These are phyloP conservation scores for Paecilomyces variotii DNA, from an alignment of 2,329 filamentous ascomycete species.

Conservation along the genomic window DNA sequence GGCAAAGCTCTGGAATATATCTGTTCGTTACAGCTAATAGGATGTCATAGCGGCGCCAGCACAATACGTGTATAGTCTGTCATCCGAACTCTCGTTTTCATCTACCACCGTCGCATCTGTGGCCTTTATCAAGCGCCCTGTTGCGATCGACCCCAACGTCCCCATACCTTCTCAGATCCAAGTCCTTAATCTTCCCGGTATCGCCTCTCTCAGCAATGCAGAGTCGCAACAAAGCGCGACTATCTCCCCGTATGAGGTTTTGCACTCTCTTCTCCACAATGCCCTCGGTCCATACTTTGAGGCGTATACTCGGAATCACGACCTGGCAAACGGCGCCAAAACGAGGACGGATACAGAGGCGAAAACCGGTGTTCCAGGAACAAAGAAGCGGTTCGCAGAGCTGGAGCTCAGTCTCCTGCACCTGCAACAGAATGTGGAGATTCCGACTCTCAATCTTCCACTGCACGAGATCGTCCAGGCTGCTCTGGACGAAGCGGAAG, in stretches of 20 bases:
- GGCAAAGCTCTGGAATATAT: neutral
- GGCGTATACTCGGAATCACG: conserved; percentile 80
- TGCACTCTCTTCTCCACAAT: conserved; percentile 86
- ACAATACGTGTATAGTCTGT: conserved; percentile 67
- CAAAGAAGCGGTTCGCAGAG: conserved; percentile 94
- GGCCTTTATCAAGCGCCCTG: conserved; percentile 80
- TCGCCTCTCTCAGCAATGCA: conserved; percentile 59
- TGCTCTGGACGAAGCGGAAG: conserved; percentile 69
- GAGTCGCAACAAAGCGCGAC: conserved; percentile 63
- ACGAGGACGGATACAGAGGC: conserved; percentile 77
- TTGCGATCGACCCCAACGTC: conserved; percentile 74
- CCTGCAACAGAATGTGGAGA: conserved; percentile 95
- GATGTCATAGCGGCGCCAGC: conserved; percentile 18
- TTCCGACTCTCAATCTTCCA: conserved; percentile 79
- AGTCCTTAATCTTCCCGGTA: conserved; percentile 83
- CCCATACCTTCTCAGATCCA: conserved; percentile 84
- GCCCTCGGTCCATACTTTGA: conserved; percentile 95
- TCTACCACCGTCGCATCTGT: conserved; percentile 78
- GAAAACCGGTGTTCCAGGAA: conserved; percentile 92
- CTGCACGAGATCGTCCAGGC: conserved; percentile 83
- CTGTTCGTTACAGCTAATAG: neutral
- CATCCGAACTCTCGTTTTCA: conserved; percentile 67
- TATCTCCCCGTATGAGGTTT: conserved; percentile 79
- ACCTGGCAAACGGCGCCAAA: conserved; percentile 56
- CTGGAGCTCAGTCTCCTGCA: conserved; percentile 84